Evolutionary conservation across 305 asterid genomes (phyloP), one percentile per base, ranked within the genome.

Genomic region (Rubia occidens): DNA sequence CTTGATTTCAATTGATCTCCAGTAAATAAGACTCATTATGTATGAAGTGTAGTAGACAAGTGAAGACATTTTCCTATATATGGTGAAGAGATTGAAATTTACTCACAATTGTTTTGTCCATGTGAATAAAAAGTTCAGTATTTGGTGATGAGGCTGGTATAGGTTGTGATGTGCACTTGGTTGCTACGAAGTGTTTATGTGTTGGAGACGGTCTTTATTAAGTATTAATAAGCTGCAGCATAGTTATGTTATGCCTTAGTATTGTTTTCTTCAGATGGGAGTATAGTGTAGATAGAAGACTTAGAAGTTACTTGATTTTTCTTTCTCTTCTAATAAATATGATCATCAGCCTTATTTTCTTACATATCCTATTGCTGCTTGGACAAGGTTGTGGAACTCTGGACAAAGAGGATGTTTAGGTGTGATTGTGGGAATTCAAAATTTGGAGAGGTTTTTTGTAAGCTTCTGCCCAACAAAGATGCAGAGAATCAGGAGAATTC

Each of bases 371-470:
- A 5, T 54, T 75, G 58, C 24, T 64, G 15, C 66, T 70, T 77
- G 70, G 44, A 73, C 72, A 70, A 79, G 99, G 77, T 95, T 74
- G 88, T 88, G 83, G 99, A 95, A 80, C 89, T 95, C 45, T 91
- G 99, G 99, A 95, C 96, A 64, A 95, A 91, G 78, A 86, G 98
- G 78, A 88, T 88, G 72, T 91, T 95, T 71, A 85, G 87, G 85
- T 95, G 99, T 78, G 98, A 95, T 81, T 95, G 96, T 89, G 99
- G 99, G 66, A 94, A 94, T 80, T 94, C 99, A 24, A 94, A 89
- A 76, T 95, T 91, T 53, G 98, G 99, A 65, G 94, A 81, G 76
- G 82, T 81, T 78, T 88, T 70, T 84, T 95, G 99, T 85, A 95
- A 95, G 87, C 91, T 95, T 75, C 77, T 71, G 40, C 86, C 96